These are phyloP conservation scores for Ophiostoma sp. DNA, from an alignment of 2,329 filamentous ascomycete species.

Conservation along the genomic window DNA sequence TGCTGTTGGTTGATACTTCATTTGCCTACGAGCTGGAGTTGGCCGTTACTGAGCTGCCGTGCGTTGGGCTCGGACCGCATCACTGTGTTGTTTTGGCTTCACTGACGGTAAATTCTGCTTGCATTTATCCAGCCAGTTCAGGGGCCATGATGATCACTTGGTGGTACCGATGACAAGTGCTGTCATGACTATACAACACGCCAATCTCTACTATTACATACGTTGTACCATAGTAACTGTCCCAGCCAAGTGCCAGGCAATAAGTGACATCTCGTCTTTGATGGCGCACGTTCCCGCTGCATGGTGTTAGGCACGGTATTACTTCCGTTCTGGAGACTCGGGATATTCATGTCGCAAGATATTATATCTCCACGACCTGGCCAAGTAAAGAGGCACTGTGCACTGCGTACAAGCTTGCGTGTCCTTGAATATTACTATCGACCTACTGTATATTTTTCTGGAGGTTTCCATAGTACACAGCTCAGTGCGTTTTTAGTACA, in stretches of 20 bases:
- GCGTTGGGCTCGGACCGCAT: not conserved
- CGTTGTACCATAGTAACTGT: not conserved
- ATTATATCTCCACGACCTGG: not conserved
- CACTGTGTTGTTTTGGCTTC: not conserved
- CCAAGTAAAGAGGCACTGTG: not conserved
- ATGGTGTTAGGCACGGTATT: not conserved
- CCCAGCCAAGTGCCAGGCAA: too few relatives aligned
- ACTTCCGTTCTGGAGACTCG: slow-evolving; percentile 6
- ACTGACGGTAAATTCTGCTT: not conserved
- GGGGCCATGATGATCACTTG: not conserved
- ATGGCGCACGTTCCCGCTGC: not conserved
- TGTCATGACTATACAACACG: not conserved
- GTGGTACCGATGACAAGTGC: not conserved
- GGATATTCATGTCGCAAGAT: not conserved
- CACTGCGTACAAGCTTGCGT: not conserved
- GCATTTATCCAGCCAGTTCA: not conserved
- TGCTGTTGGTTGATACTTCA: not conserved
- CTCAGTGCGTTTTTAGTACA: too few relatives aligned
- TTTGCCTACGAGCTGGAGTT: not conserved
- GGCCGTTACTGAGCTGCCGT: not conserved
- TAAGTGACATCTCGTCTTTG: not conserved
- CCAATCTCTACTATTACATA: not conserved
- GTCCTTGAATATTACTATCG: not conserved
- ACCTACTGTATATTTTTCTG: not conserved
- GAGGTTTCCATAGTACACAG: too few relatives aligned